These are phyloP conservation scores for Rhynchospora tenuis DNA, from an alignment of 176 grass and related monocot species.

Conservation along the genomic window DNA sequence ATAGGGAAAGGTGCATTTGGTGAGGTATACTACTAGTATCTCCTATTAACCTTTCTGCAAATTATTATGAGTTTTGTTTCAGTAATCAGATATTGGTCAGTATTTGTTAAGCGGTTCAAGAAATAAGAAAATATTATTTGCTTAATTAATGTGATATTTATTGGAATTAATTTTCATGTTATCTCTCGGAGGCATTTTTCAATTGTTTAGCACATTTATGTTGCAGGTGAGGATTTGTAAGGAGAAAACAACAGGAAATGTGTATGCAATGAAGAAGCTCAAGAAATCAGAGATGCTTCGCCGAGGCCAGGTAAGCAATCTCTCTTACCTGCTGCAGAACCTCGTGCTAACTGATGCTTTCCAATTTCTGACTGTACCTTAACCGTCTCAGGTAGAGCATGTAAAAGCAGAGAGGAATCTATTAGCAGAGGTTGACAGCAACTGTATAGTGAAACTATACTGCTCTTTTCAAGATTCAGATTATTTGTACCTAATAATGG, in stretches of 20 bases:
- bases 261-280: conserved; percentile 98
- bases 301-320: conserved; percentile 61
- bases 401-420: conserved; percentile 99
- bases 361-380: conserved; percentile 11
- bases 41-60: not conserved
- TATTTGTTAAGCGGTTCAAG: not conserved
- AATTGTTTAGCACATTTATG: conserved; percentile 3
- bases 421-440: conserved; percentile 90
- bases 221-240: conserved; percentile 90
- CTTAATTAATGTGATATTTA: not conserved
- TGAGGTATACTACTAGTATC: conserved; percentile 51
- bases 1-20: conserved; percentile 99
- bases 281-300: conserved; percentile 99
- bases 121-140: not conserved
- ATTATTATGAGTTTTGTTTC: not conserved
- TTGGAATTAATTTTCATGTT: not conserved
- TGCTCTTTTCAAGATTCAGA: conserved; percentile 95
- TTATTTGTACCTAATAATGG: conserved; percentile 95
- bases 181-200: not conserved
- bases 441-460: conserved; percentile 93
- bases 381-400: conserved; percentile 69
- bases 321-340: not conserved
- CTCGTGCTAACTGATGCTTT: not conserved
- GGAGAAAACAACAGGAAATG: conserved; percentile 77
- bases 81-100: conserved; percentile 13